Conservation (phyloP, 441 rosid genomes). For the Erysimum cheiri region DNA sequence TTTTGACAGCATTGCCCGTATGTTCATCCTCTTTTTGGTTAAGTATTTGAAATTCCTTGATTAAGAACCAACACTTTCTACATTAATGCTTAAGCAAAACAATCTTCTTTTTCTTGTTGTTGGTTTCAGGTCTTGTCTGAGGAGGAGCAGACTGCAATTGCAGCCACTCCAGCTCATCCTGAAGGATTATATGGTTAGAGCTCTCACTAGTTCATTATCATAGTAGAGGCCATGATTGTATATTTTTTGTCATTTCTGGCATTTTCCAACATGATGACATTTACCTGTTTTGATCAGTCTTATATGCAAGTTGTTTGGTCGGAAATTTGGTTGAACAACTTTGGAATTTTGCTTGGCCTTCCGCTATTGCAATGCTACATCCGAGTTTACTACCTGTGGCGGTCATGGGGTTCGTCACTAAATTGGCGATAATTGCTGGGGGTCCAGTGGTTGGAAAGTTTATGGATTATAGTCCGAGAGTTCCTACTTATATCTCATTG, state of each 20-base stretch:
- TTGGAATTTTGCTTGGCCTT: conserved; percentile 97
- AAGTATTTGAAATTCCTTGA: not conserved
- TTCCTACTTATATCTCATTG: conserved; percentile 75
- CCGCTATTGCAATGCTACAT: conserved; percentile 90
- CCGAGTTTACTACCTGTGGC: conserved; percentile 98
- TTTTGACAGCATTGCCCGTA: conserved; percentile 80
- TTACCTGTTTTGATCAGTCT: conserved; percentile 54
- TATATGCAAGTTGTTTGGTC: conserved; percentile 77
- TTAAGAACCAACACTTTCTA: not conserved
- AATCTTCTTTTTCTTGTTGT: too few species aligned
- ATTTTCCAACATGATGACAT: conserved; percentile 27
- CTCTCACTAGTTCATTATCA: not conserved
- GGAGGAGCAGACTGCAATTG: conserved; percentile 88
- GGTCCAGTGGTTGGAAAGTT: conserved; percentile 90
- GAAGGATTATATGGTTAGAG: conserved; percentile 79
- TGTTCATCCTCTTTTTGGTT: conserved; percentile 33
- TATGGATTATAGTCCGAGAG: conserved; percentile 90
- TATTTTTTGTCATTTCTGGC: not conserved
- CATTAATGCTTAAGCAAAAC: not conserved
- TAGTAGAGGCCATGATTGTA: not conserved
- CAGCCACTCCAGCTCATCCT: conserved; percentile 94
- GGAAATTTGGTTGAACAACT: conserved; percentile 91
- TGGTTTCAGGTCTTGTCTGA: conserved; percentile 70
- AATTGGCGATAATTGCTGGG: conserved; percentile 75
- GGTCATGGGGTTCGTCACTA: conserved; percentile 76